Evolutionary conservation across 1,139 yeast species (phyloP), one percentile per base, ranked within the genome.

Genomic region (Geotrichum klebahnii): DNA sequence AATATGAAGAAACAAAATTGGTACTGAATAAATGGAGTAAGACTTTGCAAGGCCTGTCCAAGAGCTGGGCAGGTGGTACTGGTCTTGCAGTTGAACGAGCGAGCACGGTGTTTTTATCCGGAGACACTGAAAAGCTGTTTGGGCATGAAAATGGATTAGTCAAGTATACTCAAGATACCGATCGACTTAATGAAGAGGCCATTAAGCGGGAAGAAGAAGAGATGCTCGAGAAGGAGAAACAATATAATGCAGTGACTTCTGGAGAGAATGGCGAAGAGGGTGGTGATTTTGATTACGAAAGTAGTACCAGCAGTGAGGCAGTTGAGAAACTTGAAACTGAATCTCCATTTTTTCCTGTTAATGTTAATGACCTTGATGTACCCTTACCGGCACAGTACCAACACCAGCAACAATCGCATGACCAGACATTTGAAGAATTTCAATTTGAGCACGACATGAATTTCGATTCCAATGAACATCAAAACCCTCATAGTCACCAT

Each of bases 51-150:
- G 62, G 59, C 19, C 52, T 63, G 34, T 52, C 60, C 31, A 63
- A 61, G 48, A 64, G 65, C 12, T 63, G 67, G 71, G 69, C 64
- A 39, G 71, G 68, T 48, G 71, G 71, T 19, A 61, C 70, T 6
- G 70, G 70, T 6, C 54, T 67, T 19, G 71, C 71, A 0, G 61
- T 62, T 0, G 58, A 65, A 46, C 56, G 70, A 9, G 62, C 68
- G 59, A 70, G 67, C 42, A 57, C 67, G 2, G 61, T 67, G 5
- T 65, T 67, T 40, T 61, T 66, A 4, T 48, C 52, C 17, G 52
- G 52, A 6, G 48, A 48, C 24, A 23, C 42, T 6, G 43, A 31
- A 16, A 43, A 31, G 3, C n/a, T 39, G 45, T 48, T 48, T 34
- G 38, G 42, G 10, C 41, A 38, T 24, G 37, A 34, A n/a, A 33